Percentiles rank a stretch among this genome's conserved stretches.
Evolutionary conservation across 2,329 filamentous ascomycete genomes (phyloP).

Genomic region (Talaromyces pinophilus): DNA sequence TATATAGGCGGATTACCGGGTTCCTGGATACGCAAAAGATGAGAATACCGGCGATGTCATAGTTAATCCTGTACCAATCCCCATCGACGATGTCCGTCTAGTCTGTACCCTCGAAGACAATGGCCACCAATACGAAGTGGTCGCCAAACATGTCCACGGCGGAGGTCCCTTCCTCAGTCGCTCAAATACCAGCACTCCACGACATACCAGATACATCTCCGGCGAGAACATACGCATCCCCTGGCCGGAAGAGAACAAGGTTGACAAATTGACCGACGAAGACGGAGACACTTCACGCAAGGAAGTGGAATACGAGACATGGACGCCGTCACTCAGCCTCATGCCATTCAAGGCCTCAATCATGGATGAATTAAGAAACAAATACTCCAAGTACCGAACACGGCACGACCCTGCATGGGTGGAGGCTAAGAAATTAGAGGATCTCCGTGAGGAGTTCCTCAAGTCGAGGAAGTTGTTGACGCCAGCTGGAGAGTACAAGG

Average conservation of each 20-base stretch:
- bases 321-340: constrained; percentile 72
- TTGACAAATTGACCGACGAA: constrained; percentile 55
- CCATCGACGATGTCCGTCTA: constrained; percentile 74
- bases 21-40: constrained; percentile 43
- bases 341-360: constrained; percentile 78
- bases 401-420: constrained; percentile 76
- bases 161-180: constrained; percentile 55
- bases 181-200: constrained; percentile 47
- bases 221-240: constrained; percentile 73
- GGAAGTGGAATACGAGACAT: constrained; percentile 73
- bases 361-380: constrained; percentile 81
- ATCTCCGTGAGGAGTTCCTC: constrained; percentile 49
- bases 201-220: constrained; percentile 59
- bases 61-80: constrained; percentile 58
- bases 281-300: constrained; percentile 72
- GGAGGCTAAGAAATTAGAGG: constrained; percentile 62
- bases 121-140: constrained; percentile 66
- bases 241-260: constrained; percentile 63
- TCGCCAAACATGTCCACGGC: constrained; percentile 70
- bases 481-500: constrained; percentile 47
- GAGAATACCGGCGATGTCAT: constrained; percentile 46
- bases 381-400: constrained; percentile 78
- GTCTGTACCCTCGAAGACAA: constrained; percentile 72
- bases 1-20: constrained; percentile 44
- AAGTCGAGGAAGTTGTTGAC: constrained; percentile 50